These are phyloP conservation scores for Ulvella scutata DNA, from an alignment of 139 green algal species.

Conservation along the genomic window DNA sequence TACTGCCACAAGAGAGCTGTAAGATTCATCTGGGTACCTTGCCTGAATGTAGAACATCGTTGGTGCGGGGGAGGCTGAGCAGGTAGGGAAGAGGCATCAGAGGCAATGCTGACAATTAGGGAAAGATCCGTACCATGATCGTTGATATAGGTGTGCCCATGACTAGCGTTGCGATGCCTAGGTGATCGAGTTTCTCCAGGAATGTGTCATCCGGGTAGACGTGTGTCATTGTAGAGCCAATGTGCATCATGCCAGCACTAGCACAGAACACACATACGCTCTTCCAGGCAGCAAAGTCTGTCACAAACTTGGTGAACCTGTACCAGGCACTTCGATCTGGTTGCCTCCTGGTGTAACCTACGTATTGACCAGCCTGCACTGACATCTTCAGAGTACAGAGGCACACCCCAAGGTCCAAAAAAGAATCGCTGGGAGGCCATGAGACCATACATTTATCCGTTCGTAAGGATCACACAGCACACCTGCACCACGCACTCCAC, in stretches of 20 bases:
- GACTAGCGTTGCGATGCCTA: slow-evolving; percentile 63
- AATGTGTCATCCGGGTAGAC: slow-evolving; percentile 51
- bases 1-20: not conserved
- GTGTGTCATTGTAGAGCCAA: slow-evolving; percentile 54
- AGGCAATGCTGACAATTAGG: not conserved
- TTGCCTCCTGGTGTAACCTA: not conserved
- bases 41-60: not conserved
- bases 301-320: not conserved
- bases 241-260: slow-evolving; percentile 48
- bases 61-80: not conserved
- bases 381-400: not conserved
- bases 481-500: slow-evolving; percentile 14
- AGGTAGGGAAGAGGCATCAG: not conserved
- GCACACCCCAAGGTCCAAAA: slow-evolving; percentile 43
- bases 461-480: slow-evolving; percentile 65
- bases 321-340: not conserved
- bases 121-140: slow-evolving; percentile 35
- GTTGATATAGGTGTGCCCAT: slow-evolving; percentile 52
- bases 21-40: not conserved
- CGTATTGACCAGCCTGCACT: not conserved
- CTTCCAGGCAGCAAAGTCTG: not conserved
- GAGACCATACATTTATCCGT: slow-evolving; percentile 70
- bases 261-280: slow-evolving; percentile 30
- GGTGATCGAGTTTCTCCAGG: slow-evolving; percentile 71
- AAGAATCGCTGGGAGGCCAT: slow-evolving; percentile 35